These are phyloP conservation scores for Candida michaelii DNA, from an alignment of 805 yeast genomes.

Conservation along the genomic window DNA sequence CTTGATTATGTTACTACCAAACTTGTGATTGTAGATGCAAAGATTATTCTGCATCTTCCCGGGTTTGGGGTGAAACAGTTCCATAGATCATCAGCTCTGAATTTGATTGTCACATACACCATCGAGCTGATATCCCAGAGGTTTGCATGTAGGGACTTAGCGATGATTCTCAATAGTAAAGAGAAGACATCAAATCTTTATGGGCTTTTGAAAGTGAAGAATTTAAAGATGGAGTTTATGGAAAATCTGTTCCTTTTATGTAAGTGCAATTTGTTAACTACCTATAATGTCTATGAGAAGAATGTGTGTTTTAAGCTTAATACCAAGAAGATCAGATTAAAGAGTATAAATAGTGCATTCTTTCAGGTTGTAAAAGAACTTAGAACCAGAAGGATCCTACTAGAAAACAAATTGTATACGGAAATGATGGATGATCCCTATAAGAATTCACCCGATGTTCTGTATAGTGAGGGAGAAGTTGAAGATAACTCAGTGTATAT, in stretches of 20 bases:
- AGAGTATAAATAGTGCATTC: conserved; percentile 37
- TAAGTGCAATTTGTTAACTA: conserved; percentile 25
- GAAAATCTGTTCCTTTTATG: conserved; percentile 30
- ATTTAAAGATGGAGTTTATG: conserved; percentile 27
- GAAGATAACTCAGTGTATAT: conserved; percentile 14
- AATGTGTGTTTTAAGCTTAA: conserved; percentile 23
- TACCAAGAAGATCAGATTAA: conserved; percentile 27
- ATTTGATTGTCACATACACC: conserved; percentile 24
- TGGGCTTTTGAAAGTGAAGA: conserved; percentile 30
- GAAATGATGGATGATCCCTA: conserved; percentile 5
- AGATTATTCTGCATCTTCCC: conserved; percentile 31
- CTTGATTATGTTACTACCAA: conserved; percentile 18
- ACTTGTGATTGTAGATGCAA: conserved; percentile 31
- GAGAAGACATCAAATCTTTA: conserved; percentile 16
- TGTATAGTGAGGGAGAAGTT: conserved; percentile 1
- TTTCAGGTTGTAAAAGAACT: conserved; percentile 35
- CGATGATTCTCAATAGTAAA: conserved; percentile 2
- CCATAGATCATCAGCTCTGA: conserved; percentile 27
- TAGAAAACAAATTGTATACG: conserved; percentile 27
- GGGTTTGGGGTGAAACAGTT: conserved; percentile 18
- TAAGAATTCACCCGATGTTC: conserved; percentile 3
- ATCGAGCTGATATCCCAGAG: conserved; percentile 26
- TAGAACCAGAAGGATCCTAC: conserved; percentile 26
- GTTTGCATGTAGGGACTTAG: conserved; percentile 22
- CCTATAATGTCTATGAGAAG: conserved; percentile 25